A percentile compares a stretch with the other conserved stretches of the same genome.
These are phyloP conservation scores for Moesziomyces sp. DNA, from an alignment of 1,284 basidiomycete species.

Conservation along the genomic window DNA sequence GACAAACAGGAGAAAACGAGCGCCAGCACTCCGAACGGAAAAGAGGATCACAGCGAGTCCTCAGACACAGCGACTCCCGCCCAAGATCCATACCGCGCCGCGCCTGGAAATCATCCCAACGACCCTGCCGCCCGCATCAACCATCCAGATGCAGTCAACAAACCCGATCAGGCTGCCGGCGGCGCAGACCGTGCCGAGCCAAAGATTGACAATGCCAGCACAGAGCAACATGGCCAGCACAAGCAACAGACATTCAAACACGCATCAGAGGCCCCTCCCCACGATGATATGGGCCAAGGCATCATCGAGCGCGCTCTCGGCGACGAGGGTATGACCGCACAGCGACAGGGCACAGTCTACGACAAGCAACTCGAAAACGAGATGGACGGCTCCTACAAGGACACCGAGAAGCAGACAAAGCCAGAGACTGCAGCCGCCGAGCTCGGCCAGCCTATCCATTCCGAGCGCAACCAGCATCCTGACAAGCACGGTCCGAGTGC, in stretches of 20 bases:
- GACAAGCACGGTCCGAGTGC: constrained; percentile 9
- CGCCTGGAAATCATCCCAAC: constrained; percentile 48
- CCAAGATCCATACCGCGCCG: constrained; percentile 23
- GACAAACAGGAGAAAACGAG: background rate
- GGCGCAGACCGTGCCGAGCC: background rate
- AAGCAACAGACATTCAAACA: constrained; percentile 5
- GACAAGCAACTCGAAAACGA: constrained; percentile 42
- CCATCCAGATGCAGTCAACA: constrained; percentile 39
- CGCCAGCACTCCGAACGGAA: background rate
- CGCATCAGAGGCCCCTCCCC: background rate
- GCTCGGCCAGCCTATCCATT: constrained; percentile 34
- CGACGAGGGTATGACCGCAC: constrained; percentile 33
- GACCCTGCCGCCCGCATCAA: constrained; percentile 45
- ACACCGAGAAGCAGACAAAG: constrained; percentile 27
- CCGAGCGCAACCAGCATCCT: constrained; percentile 26
- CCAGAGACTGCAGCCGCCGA: constrained; percentile 26
- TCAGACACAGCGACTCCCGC: background rate
- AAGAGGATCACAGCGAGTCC: background rate
- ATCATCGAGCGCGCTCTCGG: constrained; percentile 47
- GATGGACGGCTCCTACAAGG: constrained; percentile 39
- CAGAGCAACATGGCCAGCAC: background rate
- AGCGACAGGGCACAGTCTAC: constrained; percentile 36
- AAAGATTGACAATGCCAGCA: background rate
- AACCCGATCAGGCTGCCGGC: background rate
- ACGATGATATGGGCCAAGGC: constrained; percentile 42